Evolutionary conservation across 2,329 filamentous ascomycete genomes (phyloP).

Genomic region (Pyricularia grisea): DNA sequence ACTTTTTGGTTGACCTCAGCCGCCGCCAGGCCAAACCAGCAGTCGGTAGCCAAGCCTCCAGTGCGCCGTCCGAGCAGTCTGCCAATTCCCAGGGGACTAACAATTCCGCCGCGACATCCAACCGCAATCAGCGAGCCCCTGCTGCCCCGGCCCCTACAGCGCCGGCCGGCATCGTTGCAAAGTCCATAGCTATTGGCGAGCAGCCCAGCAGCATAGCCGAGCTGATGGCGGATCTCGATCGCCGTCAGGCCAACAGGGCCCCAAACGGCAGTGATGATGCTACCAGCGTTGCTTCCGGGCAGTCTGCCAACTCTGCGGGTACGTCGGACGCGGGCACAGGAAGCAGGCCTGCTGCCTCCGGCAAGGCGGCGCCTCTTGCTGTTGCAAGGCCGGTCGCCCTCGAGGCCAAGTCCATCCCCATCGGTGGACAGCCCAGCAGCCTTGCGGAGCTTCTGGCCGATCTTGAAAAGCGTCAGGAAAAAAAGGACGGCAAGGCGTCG

Average conservation of each 20-base stretch:
- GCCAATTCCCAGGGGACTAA: not conserved
- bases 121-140: not conserved
- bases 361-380: not conserved
- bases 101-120: not conserved
- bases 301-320: not conserved
- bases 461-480: not conserved
- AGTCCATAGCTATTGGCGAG: not conserved
- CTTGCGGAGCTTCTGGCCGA: not conserved
- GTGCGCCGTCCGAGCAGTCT: not conserved
- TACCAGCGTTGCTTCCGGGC: not conserved
- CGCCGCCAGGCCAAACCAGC: not conserved
- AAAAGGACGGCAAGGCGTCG: not conserved
- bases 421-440: not conserved
- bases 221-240: not conserved
- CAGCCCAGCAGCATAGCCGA: not conserved
- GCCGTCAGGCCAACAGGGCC: not conserved
- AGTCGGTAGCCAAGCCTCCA: not conserved
- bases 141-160: not conserved
- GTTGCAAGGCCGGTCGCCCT: not conserved
- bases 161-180: not conserved
- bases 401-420: not conserved
- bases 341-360: not conserved
- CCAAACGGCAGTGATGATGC: not conserved
- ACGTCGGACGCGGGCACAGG: not conserved
- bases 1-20: not conserved